A percentile compares a stretch with the other conserved stretches of the same genome.
These are phyloP conservation scores for Suhomyces anneliseae DNA, from an alignment of 1,139 yeast species.

Conservation along the genomic window DNA sequence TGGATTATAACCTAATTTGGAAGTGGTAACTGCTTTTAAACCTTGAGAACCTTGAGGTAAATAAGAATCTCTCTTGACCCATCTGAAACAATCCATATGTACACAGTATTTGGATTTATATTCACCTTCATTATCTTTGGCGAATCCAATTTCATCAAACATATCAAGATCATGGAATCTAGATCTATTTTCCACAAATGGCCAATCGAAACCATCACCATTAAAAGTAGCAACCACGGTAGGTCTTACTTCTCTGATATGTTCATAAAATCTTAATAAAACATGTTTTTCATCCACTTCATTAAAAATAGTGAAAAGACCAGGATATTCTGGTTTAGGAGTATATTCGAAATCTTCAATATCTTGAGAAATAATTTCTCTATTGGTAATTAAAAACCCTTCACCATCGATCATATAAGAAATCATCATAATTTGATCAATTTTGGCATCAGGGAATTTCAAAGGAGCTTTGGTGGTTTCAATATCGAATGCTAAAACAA, in stretches of 20 bases:
- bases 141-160: slow-evolving; percentile 94
- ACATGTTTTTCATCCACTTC: slow-evolving; percentile 82
- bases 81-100: slow-evolving; percentile 96
- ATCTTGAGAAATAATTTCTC: slow-evolving; percentile 92
- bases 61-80: slow-evolving; percentile 99
- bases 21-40: slow-evolving; percentile 95
- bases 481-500: slow-evolving; percentile 93
- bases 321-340: slow-evolving; percentile 95
- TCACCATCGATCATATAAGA: slow-evolving; percentile 99
- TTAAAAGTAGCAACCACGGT: slow-evolving; percentile 96
- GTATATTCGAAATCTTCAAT: slow-evolving; percentile 97
- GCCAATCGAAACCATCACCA: slow-evolving; percentile 99
- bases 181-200: slow-evolving; percentile 90
- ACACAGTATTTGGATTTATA: slow-evolving; percentile 90
- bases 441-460: slow-evolving; percentile 88
- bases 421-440: slow-evolving; percentile 98
- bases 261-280: slow-evolving; percentile 79
- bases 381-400: slow-evolving; percentile 88
- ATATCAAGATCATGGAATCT: slow-evolving; percentile 79
- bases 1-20: slow-evolving; percentile 94
- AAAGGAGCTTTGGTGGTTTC: slow-evolving; percentile 97
- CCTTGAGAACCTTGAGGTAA: slow-evolving; percentile 99
- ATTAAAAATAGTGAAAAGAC: slow-evolving; percentile 84
- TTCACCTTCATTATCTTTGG: slow-evolving; percentile 85
- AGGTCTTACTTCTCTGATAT: slow-evolving; percentile 82